Base-by-base conservation (phyloP, 352 stramenopile genomes). In the Phytophthora kernoviae region DNA sequence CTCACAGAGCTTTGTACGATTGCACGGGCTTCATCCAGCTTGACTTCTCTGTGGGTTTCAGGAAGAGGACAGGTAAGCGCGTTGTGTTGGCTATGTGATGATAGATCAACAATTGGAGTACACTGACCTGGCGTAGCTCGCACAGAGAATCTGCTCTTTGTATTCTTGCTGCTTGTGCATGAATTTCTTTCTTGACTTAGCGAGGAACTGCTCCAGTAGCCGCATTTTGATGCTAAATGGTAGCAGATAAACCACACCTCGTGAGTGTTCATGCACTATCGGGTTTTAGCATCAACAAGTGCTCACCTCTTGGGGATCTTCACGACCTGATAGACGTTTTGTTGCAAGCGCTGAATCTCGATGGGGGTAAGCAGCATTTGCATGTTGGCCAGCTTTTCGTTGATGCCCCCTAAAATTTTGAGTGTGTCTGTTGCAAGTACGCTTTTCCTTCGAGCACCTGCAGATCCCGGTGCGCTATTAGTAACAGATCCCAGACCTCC, bases 331-430 rank as follows among this genome's bases (percentile, higher is more conserved):
- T 69, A 68, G 0, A 77, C 55, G 40, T 76, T 75, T 58, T 84
- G 73, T 42, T 92, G 82, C 15, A 92, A 49, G 4, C 84, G 80
- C 58, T 91, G 80, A 37, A 92, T 65, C 71, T 94, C 82, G 26
- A 94, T 81, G 4, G 84, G 82, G 7, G 82, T 90, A 26, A 92
- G 61, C 51, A 92, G 75, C 54, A 88, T 83, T 69, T 92, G 84
- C 84, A 91, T 91, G 8, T 45, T 81, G 14, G 68, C 73, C 27
- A 92, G 58, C 32, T 84, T 78, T 41, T 86, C 79, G 44, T 89
- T 68, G 65, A 92, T 86, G 43, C 77, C 66, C 27, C 70, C 73
- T 4, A 91, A 41, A 21, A 80, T 49, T 27, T 67, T 57, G 10
- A 79, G 49, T 1, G 75, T 70, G 8, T 42, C 46, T 30, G 52